Evolutionary conservation across 306 rosid species (phyloP), one percentile per base, ranked within the genome.

Genomic region (Echinosophora koreensis): DNA sequence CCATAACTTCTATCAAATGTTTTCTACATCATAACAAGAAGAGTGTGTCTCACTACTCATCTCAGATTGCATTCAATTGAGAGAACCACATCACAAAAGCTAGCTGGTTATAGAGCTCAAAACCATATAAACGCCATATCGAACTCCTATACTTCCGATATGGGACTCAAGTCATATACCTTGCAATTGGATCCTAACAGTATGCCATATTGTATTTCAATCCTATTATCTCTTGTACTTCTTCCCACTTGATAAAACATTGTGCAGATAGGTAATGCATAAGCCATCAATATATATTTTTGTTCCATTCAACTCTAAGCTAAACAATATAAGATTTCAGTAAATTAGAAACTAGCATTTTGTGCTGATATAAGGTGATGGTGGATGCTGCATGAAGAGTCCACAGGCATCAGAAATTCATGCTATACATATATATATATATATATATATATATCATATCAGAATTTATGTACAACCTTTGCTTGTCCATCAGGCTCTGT

Each of bases 401-500:
- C 47, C 47, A 22, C 12, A 18, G 0, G 17, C 8, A 15, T 22
- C 7, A 65, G 18, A 66, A 42, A 15, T 70, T 51, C 2, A 51
- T 69, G 34, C 1, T 2, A 22, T 1, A 22, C 22, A 22, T 1
- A 22, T 1, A 22, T 1, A 22, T 1, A 22, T 1, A 22, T 1
- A 22, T 1, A 32, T 51, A 42, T 10, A 8, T 41, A 22, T 18
- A 2, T 5, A 22, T 32, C n/a, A 38, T 41, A 41, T 44, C 10
- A 54, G 6, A 70, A 41, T 49, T 64, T 13, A 46, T 56, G 35
- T 57, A 13, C 42, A 39, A 81, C 88, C 83, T 79, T 64, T 61
- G 34, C 8, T 67, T 69, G 16, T 62, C 7, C 59, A 52, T 42
- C 13, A 59, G 60, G 51, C 5, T 1, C 49, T 42, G 82, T 5